Base-by-base conservation (phyloP, 768 basidiomycete species). In the Lanmaoa pseudosensibilis region DNA sequence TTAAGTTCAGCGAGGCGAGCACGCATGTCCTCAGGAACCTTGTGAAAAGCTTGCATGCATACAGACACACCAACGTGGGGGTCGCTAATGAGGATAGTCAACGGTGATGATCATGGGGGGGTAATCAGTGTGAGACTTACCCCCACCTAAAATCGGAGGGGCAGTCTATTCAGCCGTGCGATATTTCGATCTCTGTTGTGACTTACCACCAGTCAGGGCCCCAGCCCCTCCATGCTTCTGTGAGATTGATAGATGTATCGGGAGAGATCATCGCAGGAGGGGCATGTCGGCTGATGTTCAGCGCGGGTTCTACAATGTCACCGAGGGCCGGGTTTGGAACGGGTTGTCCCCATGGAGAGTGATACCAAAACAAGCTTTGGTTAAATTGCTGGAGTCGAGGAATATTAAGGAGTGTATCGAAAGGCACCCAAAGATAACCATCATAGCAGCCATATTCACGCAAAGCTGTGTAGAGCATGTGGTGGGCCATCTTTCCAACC, bases 371-470 rank as follows among this genome's bases (percentile, higher is more conserved):
- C 16, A 66, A 61, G 44, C 67, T 67, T 59, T 79, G 79, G 59
- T 79, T 63, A 55, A 81, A 82, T 52, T 73, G 71, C 50, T 78
- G 70, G 9, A 80, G 69, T 32, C 80, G 78, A 13, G 80, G 79
- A 40, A 81, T 63, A 54, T 82, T 82, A 47, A 82, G 69, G 19
- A 81, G 64, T 8, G 80, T 77, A 57, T 81, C 78, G 55, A 81
- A 80, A 16, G 81, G 80, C 38, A 75, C 79, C 80, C 80, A 81
- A 16, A 81, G 74, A 61, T 80, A 80, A 6, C 80, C 80, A 32
- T 77, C 69, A 60, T 82, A 82, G 60, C 80, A 81, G 16, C 62
- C 69, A 49, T 77, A 62, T 46, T 76, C 77, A 43, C 68, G 68
- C 52, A 82, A 50, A 34, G 74, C 78, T 4, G 78, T 81, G 59